phyloP scores from a whole-genome alignment of 208 protist genomes.

The Strigomonas galati region DNA sequence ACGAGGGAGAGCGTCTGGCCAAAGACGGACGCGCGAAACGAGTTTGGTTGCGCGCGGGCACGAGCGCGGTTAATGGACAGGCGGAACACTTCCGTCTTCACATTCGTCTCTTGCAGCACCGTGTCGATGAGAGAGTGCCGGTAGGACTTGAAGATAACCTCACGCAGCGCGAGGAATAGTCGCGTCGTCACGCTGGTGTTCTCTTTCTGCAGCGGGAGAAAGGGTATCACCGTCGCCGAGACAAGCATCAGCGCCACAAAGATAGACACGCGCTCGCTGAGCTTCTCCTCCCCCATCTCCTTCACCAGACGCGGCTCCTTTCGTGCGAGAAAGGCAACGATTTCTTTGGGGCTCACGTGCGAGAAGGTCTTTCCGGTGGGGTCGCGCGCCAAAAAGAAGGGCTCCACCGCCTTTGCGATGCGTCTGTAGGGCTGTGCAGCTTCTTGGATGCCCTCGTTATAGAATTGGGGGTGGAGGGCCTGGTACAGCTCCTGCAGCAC shows the following conservation, averaged over 20 bases:
- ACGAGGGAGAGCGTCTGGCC: conserved; percentile 86
- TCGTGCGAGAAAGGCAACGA: conserved; percentile 5
- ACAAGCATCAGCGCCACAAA: conserved; percentile 77
- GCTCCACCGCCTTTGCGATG: conserved; percentile 45
- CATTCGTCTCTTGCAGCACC: conserved; percentile 74
- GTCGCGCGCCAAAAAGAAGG: conserved; percentile 41
- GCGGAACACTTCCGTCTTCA: conserved; percentile 66
- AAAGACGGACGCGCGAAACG: conserved; percentile 69
- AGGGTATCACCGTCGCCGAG: conserved; percentile 63
- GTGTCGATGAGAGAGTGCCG: conserved; percentile 59
- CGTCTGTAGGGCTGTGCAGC: conserved; percentile 30
- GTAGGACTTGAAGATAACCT: conserved; percentile 61
- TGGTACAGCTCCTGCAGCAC: conserved; percentile 57
- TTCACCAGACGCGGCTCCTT: conserved; percentile 13
- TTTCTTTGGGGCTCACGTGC: conserved; percentile 31
- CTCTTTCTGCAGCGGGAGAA: conserved; percentile 63
- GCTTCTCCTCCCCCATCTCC: conserved; percentile 20
- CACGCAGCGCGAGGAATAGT: conserved; percentile 62
- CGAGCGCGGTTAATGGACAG: conserved; percentile 84
- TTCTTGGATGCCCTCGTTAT: conserved; percentile 14
- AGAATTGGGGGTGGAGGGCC: conserved; percentile 12
- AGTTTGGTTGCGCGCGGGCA: conserved; percentile 9
- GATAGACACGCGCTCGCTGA: conserved; percentile 37
- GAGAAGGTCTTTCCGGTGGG: conserved; percentile 53
- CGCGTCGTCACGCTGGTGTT: conserved; percentile 40